Evolutionary conservation across 257 asterid genomes (phyloP).

Genomic region (Jasminum sambac): DNA sequence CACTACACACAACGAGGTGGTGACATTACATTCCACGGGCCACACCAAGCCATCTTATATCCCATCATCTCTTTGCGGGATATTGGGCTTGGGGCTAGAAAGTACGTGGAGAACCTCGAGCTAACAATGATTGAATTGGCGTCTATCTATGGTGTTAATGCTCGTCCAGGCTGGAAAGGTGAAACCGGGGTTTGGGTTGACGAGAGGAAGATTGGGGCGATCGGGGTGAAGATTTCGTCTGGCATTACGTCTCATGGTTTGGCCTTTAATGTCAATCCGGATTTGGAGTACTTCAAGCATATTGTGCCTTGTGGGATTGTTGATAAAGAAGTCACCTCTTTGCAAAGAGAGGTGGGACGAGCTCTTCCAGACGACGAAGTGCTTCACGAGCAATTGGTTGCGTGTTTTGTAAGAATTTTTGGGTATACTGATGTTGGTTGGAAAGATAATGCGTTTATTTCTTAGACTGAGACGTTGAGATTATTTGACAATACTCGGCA

Average conservation of each 20-base stretch:
- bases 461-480: not conserved
- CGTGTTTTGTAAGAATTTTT: conserved; percentile 53
- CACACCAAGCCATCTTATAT: conserved; percentile 67
- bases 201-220: conserved; percentile 64
- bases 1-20: conserved; percentile 77
- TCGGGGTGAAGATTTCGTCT: conserved; percentile 64
- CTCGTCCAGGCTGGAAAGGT: conserved; percentile 44
- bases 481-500: no score
- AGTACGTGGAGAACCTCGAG: conserved; percentile 70
- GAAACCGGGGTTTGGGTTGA: conserved; percentile 82
- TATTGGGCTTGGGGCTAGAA: conserved; percentile 66
- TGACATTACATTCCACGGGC: conserved; percentile 80
- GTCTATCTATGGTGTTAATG: conserved; percentile 55
- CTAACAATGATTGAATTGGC: conserved; percentile 64
- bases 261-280: conserved; percentile 71
- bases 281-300: conserved; percentile 64
- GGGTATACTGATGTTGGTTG: conserved; percentile 42
- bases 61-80: conserved; percentile 64
- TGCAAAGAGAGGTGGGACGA: conserved; percentile 48
- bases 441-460: conserved; percentile 28
- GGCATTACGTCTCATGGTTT: conserved; percentile 75
- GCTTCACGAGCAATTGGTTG: conserved; percentile 47
- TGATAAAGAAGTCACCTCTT: conserved; percentile 64
- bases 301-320: conserved; percentile 82
- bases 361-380: conserved; percentile 60